Conservation (phyloP, 2,329 filamentous ascomycete genomes). For the Ceratocystis papillata region DNA sequence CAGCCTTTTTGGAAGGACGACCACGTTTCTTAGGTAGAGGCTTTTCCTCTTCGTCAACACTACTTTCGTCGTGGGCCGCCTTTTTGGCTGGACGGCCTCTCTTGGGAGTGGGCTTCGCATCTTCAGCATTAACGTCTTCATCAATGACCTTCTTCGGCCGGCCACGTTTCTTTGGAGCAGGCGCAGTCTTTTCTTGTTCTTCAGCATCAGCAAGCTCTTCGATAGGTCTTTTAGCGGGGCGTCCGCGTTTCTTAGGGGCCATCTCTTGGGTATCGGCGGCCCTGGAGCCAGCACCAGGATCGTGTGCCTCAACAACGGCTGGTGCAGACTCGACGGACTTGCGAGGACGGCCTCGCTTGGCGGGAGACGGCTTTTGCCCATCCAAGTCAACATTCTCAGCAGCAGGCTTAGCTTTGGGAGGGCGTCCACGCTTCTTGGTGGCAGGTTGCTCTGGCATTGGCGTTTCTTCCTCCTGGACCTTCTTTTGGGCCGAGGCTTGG, state of each 20-base stretch:
- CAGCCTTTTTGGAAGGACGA: slow-evolving; percentile 28
- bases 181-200: slow-evolving; percentile 12
- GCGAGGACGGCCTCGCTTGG: slow-evolving; percentile 3
- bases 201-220: slow-evolving; percentile 17
- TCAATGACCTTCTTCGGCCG: slow-evolving; percentile 15
- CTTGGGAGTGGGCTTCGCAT: slow-evolving; percentile 16
- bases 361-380: slow-evolving; percentile 26
- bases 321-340: background rate
- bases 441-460: slow-evolving; percentile 18
- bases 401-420: slow-evolving; percentile 21
- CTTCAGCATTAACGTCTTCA: slow-evolving; percentile 28
- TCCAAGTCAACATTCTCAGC: background rate
- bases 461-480: slow-evolving; percentile 31
- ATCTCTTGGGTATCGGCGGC: background rate
- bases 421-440: slow-evolving; percentile 22
- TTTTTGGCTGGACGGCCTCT: slow-evolving; percentile 18
- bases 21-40: slow-evolving; percentile 31
- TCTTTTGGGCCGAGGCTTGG: background rate
- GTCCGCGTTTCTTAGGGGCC: slow-evolving; percentile 22
- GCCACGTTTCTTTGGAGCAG: slow-evolving; percentile 18
- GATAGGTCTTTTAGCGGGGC: slow-evolving; percentile 16
- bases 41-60: slow-evolving; percentile 32
- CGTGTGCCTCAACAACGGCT: too few species aligned
- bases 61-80: slow-evolving; percentile 30
- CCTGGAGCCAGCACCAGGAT: too few species aligned